Evolutionary conservation across 2,329 filamentous ascomycete species (phyloP).

Genomic region (Cercospora zeina): DNA sequence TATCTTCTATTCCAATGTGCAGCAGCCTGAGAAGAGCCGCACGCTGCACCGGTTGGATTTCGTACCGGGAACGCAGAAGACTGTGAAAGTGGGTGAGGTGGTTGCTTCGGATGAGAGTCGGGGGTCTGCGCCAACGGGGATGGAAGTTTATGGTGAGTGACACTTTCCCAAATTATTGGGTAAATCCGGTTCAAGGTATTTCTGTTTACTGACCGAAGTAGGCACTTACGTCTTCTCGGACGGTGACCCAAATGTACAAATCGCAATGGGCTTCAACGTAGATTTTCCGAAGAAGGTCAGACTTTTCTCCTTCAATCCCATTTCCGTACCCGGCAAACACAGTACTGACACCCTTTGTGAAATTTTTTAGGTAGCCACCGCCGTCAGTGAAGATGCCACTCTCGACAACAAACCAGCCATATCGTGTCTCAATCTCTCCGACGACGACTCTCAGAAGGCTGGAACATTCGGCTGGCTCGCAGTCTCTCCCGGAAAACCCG

Average conservation of each 20-base stretch:
- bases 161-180: too few relatives aligned
- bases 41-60: not conserved
- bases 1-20: not conserved
- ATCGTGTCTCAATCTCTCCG: not conserved
- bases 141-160: not conserved
- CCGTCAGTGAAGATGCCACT: not conserved
- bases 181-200: not conserved
- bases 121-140: not conserved
- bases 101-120: not conserved
- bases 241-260: not conserved
- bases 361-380: not conserved
- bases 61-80: not conserved
- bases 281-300: not conserved
- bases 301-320: not conserved
- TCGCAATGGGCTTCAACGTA: not conserved
- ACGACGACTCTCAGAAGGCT: not conserved
- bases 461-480: not conserved
- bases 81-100: not conserved
- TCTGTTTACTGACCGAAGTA: not conserved
- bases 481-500: not conserved
- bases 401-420: not conserved
- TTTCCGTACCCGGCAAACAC: not conserved
- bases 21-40: not conserved
- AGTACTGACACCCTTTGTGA: not conserved
- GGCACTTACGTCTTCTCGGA: not conserved